phyloP scores from a whole-genome alignment of 2,329 filamentous ascomycete species.

The Aspergillus ochraceoroseus region DNA sequence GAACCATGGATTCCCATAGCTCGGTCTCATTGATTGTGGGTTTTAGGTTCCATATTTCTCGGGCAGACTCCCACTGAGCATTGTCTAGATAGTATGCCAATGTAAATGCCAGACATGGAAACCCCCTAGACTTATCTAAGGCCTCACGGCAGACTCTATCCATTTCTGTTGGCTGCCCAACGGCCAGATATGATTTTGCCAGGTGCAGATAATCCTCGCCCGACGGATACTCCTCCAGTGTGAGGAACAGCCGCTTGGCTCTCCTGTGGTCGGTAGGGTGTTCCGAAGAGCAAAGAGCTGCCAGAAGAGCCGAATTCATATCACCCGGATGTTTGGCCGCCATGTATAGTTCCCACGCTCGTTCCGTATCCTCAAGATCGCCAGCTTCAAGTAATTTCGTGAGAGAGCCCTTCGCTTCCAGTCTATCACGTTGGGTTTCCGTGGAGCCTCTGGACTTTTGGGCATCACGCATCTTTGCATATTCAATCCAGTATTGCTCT shows the following conservation, averaged over 20 bases:
- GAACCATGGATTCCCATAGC: constrained; percentile 16
- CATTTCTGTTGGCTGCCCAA: constrained; percentile 38
- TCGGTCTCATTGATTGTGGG: constrained; percentile 14
- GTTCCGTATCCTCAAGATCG: constrained; percentile 29
- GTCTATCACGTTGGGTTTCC: no score
- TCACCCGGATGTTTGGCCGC: constrained; percentile 28
- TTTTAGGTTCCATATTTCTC: constrained; percentile 30
- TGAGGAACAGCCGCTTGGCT: constrained; percentile 45
- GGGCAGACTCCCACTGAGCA: constrained; percentile 31
- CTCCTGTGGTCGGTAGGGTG: constrained; percentile 40
- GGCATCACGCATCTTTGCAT: no score
- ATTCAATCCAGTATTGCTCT: no score
- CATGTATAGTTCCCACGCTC: constrained; percentile 43
- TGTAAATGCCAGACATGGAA: constrained; percentile 28
- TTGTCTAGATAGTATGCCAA: constrained; percentile 32
- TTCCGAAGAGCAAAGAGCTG: constrained; percentile 40
- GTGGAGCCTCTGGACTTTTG: no score
- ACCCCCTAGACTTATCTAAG: constrained; percentile 20
- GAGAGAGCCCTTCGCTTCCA: constrained; percentile 19
- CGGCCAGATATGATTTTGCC: constrained; percentile 42
- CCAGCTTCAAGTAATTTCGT: constrained; percentile 17
- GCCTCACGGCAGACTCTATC: constrained; percentile 43
- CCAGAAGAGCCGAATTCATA: constrained; percentile 30
- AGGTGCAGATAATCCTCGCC: constrained; percentile 44
- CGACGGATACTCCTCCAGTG: constrained; percentile 33